These are phyloP conservation scores for Hymenoscyphus linearis DNA, from an alignment of 2,329 filamentous ascomycete species.

Conservation along the genomic window DNA sequence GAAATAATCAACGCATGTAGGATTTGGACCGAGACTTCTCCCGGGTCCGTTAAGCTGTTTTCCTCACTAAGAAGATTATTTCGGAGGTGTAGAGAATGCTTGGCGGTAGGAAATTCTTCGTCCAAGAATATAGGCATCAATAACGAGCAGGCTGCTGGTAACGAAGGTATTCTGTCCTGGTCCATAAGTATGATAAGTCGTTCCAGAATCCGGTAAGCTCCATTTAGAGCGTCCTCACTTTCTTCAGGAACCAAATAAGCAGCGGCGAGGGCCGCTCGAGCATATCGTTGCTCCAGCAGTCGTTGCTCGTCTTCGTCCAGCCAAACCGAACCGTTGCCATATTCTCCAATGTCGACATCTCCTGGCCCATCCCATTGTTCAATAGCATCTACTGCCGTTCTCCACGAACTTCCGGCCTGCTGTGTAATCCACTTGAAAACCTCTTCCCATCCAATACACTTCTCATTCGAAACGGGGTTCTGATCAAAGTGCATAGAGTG, in stretches of 20 bases:
- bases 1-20: slow-evolving; percentile 60
- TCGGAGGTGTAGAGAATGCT: slow-evolving; percentile 42
- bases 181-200: slow-evolving; percentile 57
- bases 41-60: slow-evolving; percentile 62
- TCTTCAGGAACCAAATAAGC: slow-evolving; percentile 62
- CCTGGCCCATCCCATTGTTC: slow-evolving; percentile 69
- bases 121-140: slow-evolving; percentile 39
- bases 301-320: slow-evolving; percentile 55
- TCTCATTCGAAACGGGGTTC: slow-evolving; percentile 24
- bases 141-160: slow-evolving; percentile 43
- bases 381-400: slow-evolving; percentile 55
- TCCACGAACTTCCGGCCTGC: slow-evolving; percentile 56
- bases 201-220: slow-evolving; percentile 54
- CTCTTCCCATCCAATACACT: slow-evolving; percentile 62
- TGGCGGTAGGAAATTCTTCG: slow-evolving; percentile 34
- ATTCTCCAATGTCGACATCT: slow-evolving; percentile 63
- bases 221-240: slow-evolving; percentile 51
- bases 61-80: slow-evolving; percentile 51
- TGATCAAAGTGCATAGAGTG: slow-evolving; percentile 22
- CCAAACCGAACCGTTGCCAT: slow-evolving; percentile 45
- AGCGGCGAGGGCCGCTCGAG: slow-evolving; percentile 60
- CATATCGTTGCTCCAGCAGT: slow-evolving; percentile 59
- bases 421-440: slow-evolving; percentile 62
- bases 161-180: slow-evolving; percentile 49
- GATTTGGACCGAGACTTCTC: slow-evolving; percentile 48